These are phyloP conservation scores for Evansstolkia leycettana DNA, from an alignment of 495 filamentous ascomycete genomes.

Conservation along the genomic window DNA sequence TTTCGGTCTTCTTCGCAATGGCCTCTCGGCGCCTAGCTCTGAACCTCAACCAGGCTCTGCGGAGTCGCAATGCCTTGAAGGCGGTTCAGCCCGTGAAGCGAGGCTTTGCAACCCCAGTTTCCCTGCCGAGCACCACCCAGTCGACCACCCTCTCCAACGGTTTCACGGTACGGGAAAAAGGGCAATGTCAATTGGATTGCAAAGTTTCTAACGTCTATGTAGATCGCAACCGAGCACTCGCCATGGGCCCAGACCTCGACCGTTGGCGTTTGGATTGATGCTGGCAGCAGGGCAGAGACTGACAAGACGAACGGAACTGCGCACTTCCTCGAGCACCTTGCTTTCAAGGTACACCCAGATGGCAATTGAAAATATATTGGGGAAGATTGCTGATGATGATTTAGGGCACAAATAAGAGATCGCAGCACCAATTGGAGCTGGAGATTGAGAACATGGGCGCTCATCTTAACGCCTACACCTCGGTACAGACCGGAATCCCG, in stretches of 20 bases:
- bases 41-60: constrained; percentile 76
- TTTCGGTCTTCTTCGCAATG: constrained; percentile 44
- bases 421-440: constrained; percentile 91
- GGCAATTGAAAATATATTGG: constrained; percentile 7
- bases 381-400: constrained; percentile 16
- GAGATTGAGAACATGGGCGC: constrained; percentile 99
- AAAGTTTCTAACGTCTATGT: constrained; percentile 27
- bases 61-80: constrained; percentile 64
- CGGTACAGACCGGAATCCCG: constrained; percentile 49
- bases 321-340: constrained; percentile 98
- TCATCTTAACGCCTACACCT: constrained; percentile 98
- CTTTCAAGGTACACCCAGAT: constrained; percentile 70
- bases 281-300: constrained; percentile 94
- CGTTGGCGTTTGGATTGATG: constrained; percentile 98
- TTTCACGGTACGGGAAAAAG: constrained; percentile 61
- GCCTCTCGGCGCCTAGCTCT: constrained; percentile 87
- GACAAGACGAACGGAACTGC: constrained; percentile 97
- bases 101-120: constrained; percentile 76
- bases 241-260: constrained; percentile 98
- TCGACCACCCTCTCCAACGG: constrained; percentile 94
- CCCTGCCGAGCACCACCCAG: constrained; percentile 67
- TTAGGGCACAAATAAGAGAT: constrained; percentile 82
- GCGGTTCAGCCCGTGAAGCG: constrained; percentile 60
- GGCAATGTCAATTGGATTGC: constrained; percentile 12
- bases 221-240: constrained; percentile 97